Conservation (phyloP, 1,284 basidiomycete genomes). For the Irpex lacteus region DNA sequence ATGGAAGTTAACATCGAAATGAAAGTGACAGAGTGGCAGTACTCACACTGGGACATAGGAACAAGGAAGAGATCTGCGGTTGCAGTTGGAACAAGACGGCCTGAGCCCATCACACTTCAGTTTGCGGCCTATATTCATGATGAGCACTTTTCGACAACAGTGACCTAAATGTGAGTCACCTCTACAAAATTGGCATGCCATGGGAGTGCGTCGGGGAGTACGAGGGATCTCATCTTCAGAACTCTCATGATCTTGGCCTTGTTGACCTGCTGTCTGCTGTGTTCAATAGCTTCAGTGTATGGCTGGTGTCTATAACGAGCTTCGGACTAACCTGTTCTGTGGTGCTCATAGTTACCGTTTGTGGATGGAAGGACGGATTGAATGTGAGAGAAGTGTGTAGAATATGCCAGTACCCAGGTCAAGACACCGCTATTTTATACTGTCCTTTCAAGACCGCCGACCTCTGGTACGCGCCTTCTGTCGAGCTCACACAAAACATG, state of each 20-base stretch:
- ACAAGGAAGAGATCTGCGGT: constrained; percentile 24
- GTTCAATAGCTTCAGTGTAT: neutral
- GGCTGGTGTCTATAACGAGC: neutral
- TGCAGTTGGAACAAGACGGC: constrained; percentile 27
- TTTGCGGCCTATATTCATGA: constrained; percentile 23
- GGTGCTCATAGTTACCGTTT: neutral
- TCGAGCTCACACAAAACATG: neutral
- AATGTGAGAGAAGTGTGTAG: neutral
- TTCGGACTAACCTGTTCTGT: constrained; percentile 11
- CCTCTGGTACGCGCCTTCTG: neutral
- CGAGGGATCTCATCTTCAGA: constrained; percentile 29
- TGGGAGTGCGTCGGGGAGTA: constrained; percentile 30
- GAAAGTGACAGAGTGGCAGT: neutral
- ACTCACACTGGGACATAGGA: constrained; percentile 28
- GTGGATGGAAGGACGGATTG: neutral
- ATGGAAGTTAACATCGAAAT: neutral
- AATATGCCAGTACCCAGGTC: neutral
- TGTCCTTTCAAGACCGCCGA: neutral
- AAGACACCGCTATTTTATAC: neutral
- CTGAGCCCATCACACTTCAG: constrained; percentile 28
- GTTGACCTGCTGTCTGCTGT: neutral
- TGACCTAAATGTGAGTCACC: constrained; percentile 14
- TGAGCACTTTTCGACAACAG: neutral
- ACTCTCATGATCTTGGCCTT: constrained; percentile 18
- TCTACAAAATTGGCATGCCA: constrained; percentile 32